A percentile compares a stretch with the other conserved stretches of the same genome.
Evolutionary conservation across 352 stramenopile species (phyloP).

Genomic region (Elongisporangium undulatum): DNA sequence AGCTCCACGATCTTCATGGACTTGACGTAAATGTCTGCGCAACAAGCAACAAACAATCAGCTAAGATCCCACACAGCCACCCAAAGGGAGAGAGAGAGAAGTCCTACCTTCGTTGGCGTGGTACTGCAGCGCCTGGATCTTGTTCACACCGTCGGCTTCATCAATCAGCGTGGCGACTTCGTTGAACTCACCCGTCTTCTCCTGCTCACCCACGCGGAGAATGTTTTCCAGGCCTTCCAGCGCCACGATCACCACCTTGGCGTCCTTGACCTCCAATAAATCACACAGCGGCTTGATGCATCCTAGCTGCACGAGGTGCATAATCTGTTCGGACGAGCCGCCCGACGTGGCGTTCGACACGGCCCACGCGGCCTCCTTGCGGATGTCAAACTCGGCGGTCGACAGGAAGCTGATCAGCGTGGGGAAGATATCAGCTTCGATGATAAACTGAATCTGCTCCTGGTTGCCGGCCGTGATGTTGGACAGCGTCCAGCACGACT

Average conservation of each 20-base stretch:
- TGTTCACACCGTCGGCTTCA: constrained; percentile 95
- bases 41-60: not conserved
- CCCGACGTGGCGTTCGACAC: constrained; percentile 98
- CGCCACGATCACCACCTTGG: constrained; percentile 98
- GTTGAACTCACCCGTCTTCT: constrained; percentile 87
- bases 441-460: constrained; percentile 98
- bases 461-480: constrained; percentile 99
- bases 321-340: constrained; percentile 94
- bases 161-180: constrained; percentile 94
- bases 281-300: constrained; percentile 98
- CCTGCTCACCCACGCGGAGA: constrained; percentile 86
- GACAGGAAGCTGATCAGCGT: constrained; percentile 95
- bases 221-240: constrained; percentile 99
- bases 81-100: constrained; percentile 31
- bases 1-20: constrained; percentile 96
- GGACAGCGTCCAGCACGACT: constrained; percentile 99
- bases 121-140: constrained; percentile 98
- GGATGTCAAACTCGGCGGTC: constrained; percentile 98
- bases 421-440: constrained; percentile 97
- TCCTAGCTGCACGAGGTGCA: constrained; percentile 94
- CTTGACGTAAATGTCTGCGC: constrained; percentile 87
- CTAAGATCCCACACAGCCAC: constrained; percentile 1
- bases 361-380: constrained; percentile 98
- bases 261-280: constrained; percentile 94
- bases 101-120: constrained; percentile 95